These are phyloP conservation scores for Diaporthe aspalathi DNA, from an alignment of 2,329 filamentous ascomycete genomes.

Conservation along the genomic window DNA sequence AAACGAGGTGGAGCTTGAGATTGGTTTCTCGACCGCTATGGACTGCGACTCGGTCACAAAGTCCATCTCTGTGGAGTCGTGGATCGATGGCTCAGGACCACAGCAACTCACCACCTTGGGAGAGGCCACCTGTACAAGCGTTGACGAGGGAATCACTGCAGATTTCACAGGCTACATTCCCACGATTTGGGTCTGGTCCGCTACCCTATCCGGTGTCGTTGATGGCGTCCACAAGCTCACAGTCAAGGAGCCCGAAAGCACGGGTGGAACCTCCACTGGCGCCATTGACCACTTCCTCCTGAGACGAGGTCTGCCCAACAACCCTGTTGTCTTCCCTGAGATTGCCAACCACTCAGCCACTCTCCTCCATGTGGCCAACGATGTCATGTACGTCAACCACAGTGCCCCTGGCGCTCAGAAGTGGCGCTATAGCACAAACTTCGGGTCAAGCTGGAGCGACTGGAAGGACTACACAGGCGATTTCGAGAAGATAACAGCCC, in stretches of 20 bases:
- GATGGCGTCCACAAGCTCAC: slow-evolving; percentile 70
- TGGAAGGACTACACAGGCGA: slow-evolving; percentile 67
- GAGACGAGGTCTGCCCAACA: slow-evolving; percentile 66
- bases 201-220: slow-evolving; percentile 52
- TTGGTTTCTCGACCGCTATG: slow-evolving; percentile 71
- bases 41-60: slow-evolving; percentile 63
- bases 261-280: slow-evolving; percentile 56
- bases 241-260: slow-evolving; percentile 63
- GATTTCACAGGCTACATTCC: slow-evolving; percentile 62
- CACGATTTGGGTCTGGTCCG: slow-evolving; percentile 61
- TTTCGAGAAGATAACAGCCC: slow-evolving; percentile 59
- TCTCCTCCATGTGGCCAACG: slow-evolving; percentile 55
- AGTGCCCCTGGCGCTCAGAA: slow-evolving; percentile 69
- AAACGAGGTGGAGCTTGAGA: slow-evolving; percentile 54
- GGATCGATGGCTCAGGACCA: slow-evolving; percentile 53
- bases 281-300: slow-evolving; percentile 67
- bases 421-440: slow-evolving; percentile 72
- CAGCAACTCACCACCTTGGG: slow-evolving; percentile 28
- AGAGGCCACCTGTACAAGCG: slow-evolving; percentile 18
- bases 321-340: slow-evolving; percentile 68
- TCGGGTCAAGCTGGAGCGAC: slow-evolving; percentile 67
- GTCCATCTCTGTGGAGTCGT: slow-evolving; percentile 63
- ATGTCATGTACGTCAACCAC: slow-evolving; percentile 61
- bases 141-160: slow-evolving; percentile 44
- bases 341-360: slow-evolving; percentile 62